Evolutionary conservation across 352 stramenopile genomes (phyloP), one percentile per base, ranked within the genome.

Genomic region (Globisporangium echinulatum): DNA sequence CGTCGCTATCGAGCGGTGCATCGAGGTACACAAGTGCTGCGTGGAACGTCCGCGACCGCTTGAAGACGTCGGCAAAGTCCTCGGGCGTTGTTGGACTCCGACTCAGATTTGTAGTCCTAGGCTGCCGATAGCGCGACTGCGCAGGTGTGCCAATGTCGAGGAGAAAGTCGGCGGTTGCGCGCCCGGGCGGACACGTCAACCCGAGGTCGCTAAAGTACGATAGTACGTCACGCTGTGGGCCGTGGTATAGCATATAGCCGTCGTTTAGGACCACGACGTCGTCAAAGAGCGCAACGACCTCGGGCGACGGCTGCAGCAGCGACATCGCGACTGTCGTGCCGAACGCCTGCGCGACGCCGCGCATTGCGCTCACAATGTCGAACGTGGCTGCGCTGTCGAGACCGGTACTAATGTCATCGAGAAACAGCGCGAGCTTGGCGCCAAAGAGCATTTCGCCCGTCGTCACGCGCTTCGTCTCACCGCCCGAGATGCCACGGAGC

Each of bases 351-450:
- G 74, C 74, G 33, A 78, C 68, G 59, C 74, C 68, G 9, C 63
- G 70, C 17, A 96, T 61, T 3, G 83, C 68, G 19, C 74, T 80
- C 64, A 90, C 82, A 66, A 98, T 98, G 57, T 98, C 91, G 61
- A 76, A 96, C 1, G 91, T 96, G 0, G 89, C 94, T 4, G 88
- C 79, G 38, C 77, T 82, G 71, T 98, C 92, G 8, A 98, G 73
- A 6, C 93, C 93, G 4, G 90, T 98, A 52, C 77, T 93, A 63
- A 98, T 96, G 70, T 96, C 84, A 66, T 98, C 92, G 64, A 84
- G 82, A 42, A 92, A 79, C n/a, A 82, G 66, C 40, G 97, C 73
- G 56, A 78, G 84, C 63, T 84, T 79, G 51, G 75, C 69, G 36
- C 74, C 71, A 52, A 92, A 81, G 40, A 91, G 68, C 75, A 98